Conservation (phyloP, 352 stramenopile species). For the Aphanomyces cochlioides region DNA sequence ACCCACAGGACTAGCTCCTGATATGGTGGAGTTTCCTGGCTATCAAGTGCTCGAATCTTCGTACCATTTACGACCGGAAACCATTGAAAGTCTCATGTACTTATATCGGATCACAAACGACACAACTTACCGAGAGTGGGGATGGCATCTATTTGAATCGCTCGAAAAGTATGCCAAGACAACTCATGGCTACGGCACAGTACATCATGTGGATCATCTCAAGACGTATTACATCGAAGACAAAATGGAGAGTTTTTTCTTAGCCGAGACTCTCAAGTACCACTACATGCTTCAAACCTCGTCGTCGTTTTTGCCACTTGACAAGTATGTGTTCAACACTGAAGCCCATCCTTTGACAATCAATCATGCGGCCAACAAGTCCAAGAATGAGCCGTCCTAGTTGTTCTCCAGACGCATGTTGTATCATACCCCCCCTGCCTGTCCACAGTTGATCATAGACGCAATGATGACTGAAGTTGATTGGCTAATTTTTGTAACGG, state of each 20-base stretch:
- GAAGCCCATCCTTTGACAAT: conserved; percentile 89
- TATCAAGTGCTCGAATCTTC: conserved; percentile 59
- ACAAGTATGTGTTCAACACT: conserved; percentile 96
- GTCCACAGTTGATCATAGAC: no score
- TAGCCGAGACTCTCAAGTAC: conserved; percentile 99
- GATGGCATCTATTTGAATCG: conserved; percentile 93
- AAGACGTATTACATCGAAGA: conserved; percentile 72
- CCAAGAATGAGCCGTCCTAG: no score
- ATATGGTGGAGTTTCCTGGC: conserved; percentile 88
- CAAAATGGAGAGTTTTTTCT: conserved; percentile 98
- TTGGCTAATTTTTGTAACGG: no score
- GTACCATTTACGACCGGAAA: conserved; percentile 95
- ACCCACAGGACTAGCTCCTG: conserved; percentile 89
- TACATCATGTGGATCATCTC: conserved; percentile 43
- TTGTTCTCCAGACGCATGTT: no score
- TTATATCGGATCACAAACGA: conserved; percentile 94
- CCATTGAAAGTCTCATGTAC: conserved; percentile 95
- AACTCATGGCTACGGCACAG: conserved; percentile 81
- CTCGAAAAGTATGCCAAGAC: conserved; percentile 92
- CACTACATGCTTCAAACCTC: conserved; percentile 93
- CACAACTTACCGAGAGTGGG: conserved; percentile 91
- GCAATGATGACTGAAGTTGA: no score
- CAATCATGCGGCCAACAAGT: not conserved
- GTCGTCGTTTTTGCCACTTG: conserved; percentile 78
- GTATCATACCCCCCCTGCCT: no score